Base-by-base conservation (phyloP, 2,329 filamentous ascomycete species). In the Pyrenochaeta sp. region DNA sequence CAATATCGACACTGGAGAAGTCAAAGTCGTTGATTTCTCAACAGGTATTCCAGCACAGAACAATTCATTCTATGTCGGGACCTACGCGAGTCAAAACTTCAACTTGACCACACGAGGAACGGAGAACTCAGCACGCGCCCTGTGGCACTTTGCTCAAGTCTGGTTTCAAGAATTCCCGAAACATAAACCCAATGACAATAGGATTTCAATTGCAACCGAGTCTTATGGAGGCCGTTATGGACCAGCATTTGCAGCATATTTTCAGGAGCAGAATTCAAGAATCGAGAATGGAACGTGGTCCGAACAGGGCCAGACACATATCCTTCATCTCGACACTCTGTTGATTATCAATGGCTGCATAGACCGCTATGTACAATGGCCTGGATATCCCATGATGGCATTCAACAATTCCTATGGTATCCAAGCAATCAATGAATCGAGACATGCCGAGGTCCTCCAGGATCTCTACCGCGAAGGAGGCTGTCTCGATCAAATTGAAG, bases 161-260 rank as follows among this genome's bases (percentile, higher is more conserved):
- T 89, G 85, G 75, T 82, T 84, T 41, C 74, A 80, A 4, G 78
- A 82, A 20, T 88, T 88, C 44, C 84, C 83, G 0, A 75, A 77
- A 20, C 87, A 88, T 59, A 77, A 81, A 61, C 78, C 79, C 3
- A 78, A 79, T 29, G 79, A 85, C 46, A 78, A 83, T 44, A 76
- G 77, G 3, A 72, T 84, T 40, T 81, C 78, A 38, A 76, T 79
- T 4, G 68, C 69, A 8, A 74, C 74, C 0, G 69, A 74, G 50
- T 79, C 76, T 0, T 84, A 84, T 47, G 82, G 81, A 18, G 81
- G 81, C 2, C n/a, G 81, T 43, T 84, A 81, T 53, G 80, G 80
- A 1, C 82, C 82, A 1, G 78, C 77, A 17, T 83, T 83, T 48
- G 75, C 77, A 11, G 68, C 73, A 7, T 81, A 81, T 56, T 80